phyloP scores from a whole-genome alignment of 2,329 filamentous ascomycete genomes.

The Onygena corvina region DNA sequence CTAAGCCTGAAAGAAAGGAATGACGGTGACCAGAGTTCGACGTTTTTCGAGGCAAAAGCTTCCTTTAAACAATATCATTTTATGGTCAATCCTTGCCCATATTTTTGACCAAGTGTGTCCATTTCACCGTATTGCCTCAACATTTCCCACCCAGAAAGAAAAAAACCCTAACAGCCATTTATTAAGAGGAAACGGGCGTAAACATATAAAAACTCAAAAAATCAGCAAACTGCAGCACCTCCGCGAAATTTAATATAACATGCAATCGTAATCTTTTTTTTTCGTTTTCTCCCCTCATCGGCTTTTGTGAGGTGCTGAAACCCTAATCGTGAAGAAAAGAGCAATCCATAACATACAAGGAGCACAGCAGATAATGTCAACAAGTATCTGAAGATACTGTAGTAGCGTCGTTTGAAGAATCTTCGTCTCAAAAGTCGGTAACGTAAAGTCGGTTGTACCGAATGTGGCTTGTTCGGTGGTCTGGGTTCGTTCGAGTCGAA shows the following conservation, averaged over 20 bases:
- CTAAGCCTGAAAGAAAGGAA: background rate
- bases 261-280: slow-evolving; percentile 1
- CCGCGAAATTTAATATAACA: slow-evolving; percentile 2
- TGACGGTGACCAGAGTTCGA: background rate
- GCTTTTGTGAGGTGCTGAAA: slow-evolving; percentile 5
- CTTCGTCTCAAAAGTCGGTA: too few species aligned
- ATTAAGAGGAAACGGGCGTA: background rate
- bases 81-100: background rate
- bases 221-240: slow-evolving; percentile 2
- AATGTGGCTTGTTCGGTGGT: background rate
- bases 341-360: slow-evolving; percentile 2
- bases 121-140: slow-evolving; percentile 5
- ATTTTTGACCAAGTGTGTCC: slow-evolving; percentile 5
- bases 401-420: slow-evolving; percentile 1
- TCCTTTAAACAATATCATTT: slow-evolving; percentile 5
- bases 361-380: slow-evolving; percentile 1
- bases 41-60: background rate
- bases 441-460: background rate
- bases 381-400: background rate
- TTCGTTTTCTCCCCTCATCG: slow-evolving; percentile 2
- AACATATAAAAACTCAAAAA: background rate
- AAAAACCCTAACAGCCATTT: slow-evolving; percentile 6
- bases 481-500: background rate
- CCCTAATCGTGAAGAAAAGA: slow-evolving; percentile 1
- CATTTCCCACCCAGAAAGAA: slow-evolving; percentile 1